Base-by-base conservation (phyloP, 2,329 filamentous ascomycete genomes). In the Zymoseptoria tritici region DNA sequence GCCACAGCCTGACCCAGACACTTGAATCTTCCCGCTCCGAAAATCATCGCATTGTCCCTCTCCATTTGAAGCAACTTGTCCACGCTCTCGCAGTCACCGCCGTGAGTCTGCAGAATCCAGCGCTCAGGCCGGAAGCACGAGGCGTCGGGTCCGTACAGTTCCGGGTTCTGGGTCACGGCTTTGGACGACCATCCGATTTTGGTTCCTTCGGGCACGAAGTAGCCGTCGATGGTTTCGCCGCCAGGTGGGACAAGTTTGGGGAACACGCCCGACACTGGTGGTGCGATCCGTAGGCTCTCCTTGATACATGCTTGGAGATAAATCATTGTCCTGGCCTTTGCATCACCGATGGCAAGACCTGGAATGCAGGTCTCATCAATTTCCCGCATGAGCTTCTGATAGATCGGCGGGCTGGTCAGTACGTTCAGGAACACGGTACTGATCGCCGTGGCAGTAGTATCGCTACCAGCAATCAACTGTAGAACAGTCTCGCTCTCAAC, bases 371-470 rank as follows among this genome's bases (percentile, higher is more conserved):
- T 8, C 3, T 53, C 52, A 2, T 79, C 74, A 46, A 83, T 75
- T 61, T 81, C 80, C 1, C 66, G 68, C 71, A 79, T 75, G 57
- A 82, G 72, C 53, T 72, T 75, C 6, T 72, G 68, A 60, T 81
- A 80, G 6, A 76, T 73, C 4, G 54, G 20, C 4, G 64, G 65
- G 21, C 51, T 59, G 7, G 60, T 55, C 9, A 66, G 61, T 16
- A 67, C 56, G 46, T 62, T 52, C 9, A 60, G 54, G 20, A 64
- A 36, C 11, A 59, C 57, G 1, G 59, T 61, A 24, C 63, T 55
- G 49, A 82, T 77, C 3, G 76, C 73, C 1, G 79, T 80, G 1
- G 78, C 78, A 0, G 79, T 81, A 9, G 79, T 81, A 58, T 82
- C 80, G 3, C 79, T 78, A 13, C 79, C 79, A 0, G 80, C 80